A percentile compares a stretch with the other conserved stretches of the same genome.
These are phyloP conservation scores for Triticum urartu DNA, from an alignment of 176 grass and related monocot genomes.

Conservation along the genomic window DNA sequence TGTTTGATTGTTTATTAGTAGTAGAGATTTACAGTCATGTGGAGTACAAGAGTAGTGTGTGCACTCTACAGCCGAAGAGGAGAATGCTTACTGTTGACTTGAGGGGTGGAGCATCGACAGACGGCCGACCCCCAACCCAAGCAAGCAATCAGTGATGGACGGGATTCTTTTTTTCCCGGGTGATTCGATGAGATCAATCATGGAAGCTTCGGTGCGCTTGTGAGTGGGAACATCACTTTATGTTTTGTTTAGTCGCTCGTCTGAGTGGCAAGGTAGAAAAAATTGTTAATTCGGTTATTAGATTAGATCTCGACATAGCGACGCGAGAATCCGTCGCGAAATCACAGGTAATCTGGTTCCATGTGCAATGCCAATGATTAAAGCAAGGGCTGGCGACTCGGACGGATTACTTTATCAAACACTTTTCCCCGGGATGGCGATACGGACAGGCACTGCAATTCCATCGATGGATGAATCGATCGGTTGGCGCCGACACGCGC, in stretches of 20 bases:
- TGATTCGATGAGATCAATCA: background rate
- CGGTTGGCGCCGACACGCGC: conserved; percentile 39
- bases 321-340: too few species aligned
- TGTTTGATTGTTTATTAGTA: too few species aligned
- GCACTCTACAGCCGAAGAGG: too few species aligned
- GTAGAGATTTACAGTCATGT: too few species aligned
- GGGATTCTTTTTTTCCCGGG: too few species aligned
- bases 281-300: background rate
- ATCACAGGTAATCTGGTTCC: background rate
- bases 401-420: background rate
- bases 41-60: too few species aligned
- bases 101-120: too few species aligned
- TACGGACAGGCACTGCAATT: background rate
- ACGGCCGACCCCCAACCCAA: too few species aligned
- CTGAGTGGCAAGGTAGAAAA: background rate
- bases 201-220: background rate
- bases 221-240: background rate
- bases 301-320: background rate
- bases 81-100: too few species aligned
- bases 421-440: too few species aligned
- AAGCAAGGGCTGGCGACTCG: background rate
- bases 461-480: too few species aligned
- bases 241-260: background rate
- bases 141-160: too few species aligned
- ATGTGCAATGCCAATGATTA: conserved; percentile 22